Percentiles rank a stretch among this genome's conserved stretches.
Conservation (phyloP, 345 rosid species). For the Eucalyptus curtisii region DNA sequence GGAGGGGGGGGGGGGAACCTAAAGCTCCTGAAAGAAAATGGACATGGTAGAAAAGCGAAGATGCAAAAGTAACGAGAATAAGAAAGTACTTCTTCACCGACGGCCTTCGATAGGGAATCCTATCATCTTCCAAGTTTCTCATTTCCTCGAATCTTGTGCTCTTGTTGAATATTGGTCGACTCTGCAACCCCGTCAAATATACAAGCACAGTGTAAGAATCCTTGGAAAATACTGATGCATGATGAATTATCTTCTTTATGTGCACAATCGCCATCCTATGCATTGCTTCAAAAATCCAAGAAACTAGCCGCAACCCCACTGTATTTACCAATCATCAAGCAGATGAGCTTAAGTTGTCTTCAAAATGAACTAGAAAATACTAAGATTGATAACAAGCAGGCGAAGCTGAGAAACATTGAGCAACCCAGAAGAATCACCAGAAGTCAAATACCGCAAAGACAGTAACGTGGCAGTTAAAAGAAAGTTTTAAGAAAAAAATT, state of each 20-base stretch:
- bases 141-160: slow-evolving; percentile 97
- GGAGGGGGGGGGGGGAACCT: neutral
- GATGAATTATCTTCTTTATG: neutral
- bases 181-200: slow-evolving; percentile 30
- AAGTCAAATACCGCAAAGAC: neutral
- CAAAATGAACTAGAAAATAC: neutral
- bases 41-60: neutral
- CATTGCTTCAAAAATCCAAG: neutral
- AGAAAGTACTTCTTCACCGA: slow-evolving; percentile 51
- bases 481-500: neutral
- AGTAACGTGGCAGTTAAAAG: neutral
- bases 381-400: neutral
- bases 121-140: slow-evolving; percentile 72
- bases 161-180: slow-evolving; percentile 96
- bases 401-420: neutral
- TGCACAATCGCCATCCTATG: neutral
- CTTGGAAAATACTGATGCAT: neutral
- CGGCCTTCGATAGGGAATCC: slow-evolving; percentile 65
- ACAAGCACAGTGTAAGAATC: neutral
- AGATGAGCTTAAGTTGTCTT: neutral
- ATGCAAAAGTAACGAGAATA: neutral
- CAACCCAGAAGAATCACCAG: neutral
- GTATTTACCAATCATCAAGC: neutral
- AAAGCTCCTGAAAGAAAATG: neutral
- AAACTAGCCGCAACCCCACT: neutral